These are phyloP conservation scores for Strobilomyces echinocephalus DNA, from an alignment of 768 basidiomycete genomes.

Conservation along the genomic window DNA sequence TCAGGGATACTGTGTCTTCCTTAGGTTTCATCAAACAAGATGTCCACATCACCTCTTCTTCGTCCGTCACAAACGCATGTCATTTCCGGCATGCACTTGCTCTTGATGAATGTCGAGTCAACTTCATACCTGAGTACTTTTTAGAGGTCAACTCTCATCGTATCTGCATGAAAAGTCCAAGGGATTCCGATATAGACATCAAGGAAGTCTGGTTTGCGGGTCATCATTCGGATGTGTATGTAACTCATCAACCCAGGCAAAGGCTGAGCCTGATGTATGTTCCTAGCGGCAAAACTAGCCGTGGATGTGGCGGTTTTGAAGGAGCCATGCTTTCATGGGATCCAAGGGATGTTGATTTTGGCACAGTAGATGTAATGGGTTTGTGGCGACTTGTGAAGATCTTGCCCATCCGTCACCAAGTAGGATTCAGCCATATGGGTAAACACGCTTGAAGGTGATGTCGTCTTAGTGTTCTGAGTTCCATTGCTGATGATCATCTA, in stretches of 20 bases:
- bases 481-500: background rate
- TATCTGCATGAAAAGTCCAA: background rate
- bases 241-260: background rate
- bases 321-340: background rate
- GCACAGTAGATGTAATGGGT: background rate
- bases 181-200: too few relatives aligned
- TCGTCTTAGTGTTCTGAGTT: background rate
- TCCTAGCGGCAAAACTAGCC: background rate
- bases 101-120: conserved; percentile 4
- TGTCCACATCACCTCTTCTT: background rate
- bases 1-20: conserved; percentile 13
- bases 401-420: conserved; percentile 1
- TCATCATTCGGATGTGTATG: too few relatives aligned
- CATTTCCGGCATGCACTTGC: conserved; percentile 14
- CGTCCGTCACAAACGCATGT: conserved; percentile 4
- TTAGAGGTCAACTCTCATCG: conserved; percentile 3
- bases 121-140: conserved; percentile 13
- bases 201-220: too few relatives aligned
- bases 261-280: background rate
- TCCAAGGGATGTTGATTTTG: conserved; percentile 3
- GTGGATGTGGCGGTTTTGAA: background rate
- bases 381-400: background rate
- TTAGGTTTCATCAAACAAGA: conserved; percentile 4
- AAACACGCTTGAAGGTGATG: background rate
- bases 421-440: conserved; percentile 5